Percentiles rank a stretch among this genome's conserved stretches.
Conservation (phyloP, 768 basidiomycete species). For the Boletus eberwhitei region DNA sequence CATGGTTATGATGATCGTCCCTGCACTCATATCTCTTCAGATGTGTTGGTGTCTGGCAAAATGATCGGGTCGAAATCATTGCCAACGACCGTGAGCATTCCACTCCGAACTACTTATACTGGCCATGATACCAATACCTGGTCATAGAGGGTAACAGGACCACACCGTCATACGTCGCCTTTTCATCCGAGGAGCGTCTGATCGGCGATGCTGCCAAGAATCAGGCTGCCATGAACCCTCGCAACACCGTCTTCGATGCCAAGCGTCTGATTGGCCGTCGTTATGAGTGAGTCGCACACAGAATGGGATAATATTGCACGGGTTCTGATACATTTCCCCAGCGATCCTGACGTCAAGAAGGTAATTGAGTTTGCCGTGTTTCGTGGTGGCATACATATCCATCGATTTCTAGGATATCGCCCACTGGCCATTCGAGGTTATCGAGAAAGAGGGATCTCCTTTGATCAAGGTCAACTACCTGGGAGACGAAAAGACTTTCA, state of each 20-base stretch:
- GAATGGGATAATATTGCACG: not conserved
- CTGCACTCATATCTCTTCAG: constrained; percentile 40
- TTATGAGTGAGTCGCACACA: constrained; percentile 66
- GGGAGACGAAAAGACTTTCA: constrained; percentile 92
- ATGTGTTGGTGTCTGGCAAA: constrained; percentile 99
- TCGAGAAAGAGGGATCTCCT: constrained; percentile 96
- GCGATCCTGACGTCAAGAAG: constrained; percentile 94
- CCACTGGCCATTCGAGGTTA: constrained; percentile 97
- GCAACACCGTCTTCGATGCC: constrained; percentile 98
- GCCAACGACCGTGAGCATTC: constrained; percentile 82
- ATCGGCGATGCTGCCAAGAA: constrained; percentile 99
- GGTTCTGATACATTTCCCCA: constrained; percentile 27
- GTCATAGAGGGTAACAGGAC: constrained; percentile 92
- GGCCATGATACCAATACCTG: not conserved
- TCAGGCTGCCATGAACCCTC: constrained; percentile 99
- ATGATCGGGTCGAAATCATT: constrained; percentile 99
- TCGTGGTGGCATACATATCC: not conserved
- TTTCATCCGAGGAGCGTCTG: constrained; percentile 92
- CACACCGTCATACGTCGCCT: constrained; percentile 99
- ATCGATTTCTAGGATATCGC: constrained; percentile 67
- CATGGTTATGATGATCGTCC: constrained; percentile 14
- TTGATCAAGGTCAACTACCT: constrained; percentile 96
- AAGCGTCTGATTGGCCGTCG: constrained; percentile 98
- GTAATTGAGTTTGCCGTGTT: constrained; percentile 24
- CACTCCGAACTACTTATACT: not conserved